A percentile compares a stretch with the other conserved stretches of the same genome.
Evolutionary conservation across 2,329 filamentous ascomycete species (phyloP).

Genomic region (Botrytis paeoniae): DNA sequence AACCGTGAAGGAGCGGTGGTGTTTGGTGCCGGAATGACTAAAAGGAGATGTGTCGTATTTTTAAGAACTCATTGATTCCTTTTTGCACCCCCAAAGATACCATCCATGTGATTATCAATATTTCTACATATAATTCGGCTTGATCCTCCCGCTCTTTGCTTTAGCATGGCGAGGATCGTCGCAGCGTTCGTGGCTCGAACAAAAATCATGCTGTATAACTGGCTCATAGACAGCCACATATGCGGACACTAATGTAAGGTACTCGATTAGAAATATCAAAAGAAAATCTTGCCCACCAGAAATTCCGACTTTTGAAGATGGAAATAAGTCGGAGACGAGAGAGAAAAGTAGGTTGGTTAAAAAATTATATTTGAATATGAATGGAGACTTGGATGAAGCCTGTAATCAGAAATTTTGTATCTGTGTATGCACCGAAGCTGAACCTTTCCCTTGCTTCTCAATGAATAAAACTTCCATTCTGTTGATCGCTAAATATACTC

Average conservation of each 20-base stretch:
- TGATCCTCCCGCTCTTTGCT: not conserved
- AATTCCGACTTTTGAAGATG: not conserved
- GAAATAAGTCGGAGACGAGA: not conserved
- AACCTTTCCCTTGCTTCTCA: not conserved
- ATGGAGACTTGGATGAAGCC: not conserved
- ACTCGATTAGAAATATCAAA: not conserved
- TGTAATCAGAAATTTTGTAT: not conserved
- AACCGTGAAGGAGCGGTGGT: not conserved
- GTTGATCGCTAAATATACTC: constrained; percentile 3
- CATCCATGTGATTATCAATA: not conserved
- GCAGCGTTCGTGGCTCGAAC: not conserved
- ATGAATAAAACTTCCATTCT: not conserved
- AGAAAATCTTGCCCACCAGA: not conserved
- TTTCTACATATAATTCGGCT: not conserved
- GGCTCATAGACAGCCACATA: not conserved
- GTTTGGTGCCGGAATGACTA: not conserved
- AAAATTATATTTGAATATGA: not conserved
- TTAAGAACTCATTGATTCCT: not conserved
- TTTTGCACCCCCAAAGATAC: not conserved
- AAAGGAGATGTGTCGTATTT: not conserved
- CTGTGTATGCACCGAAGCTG: not conserved
- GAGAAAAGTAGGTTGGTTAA: not conserved
- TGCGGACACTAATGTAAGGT: not conserved
- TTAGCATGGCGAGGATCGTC: not conserved
- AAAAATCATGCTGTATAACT: not conserved